Evolutionary conservation across 257 asterid species (phyloP).

Genomic region (Leonotis leonurus): DNA sequence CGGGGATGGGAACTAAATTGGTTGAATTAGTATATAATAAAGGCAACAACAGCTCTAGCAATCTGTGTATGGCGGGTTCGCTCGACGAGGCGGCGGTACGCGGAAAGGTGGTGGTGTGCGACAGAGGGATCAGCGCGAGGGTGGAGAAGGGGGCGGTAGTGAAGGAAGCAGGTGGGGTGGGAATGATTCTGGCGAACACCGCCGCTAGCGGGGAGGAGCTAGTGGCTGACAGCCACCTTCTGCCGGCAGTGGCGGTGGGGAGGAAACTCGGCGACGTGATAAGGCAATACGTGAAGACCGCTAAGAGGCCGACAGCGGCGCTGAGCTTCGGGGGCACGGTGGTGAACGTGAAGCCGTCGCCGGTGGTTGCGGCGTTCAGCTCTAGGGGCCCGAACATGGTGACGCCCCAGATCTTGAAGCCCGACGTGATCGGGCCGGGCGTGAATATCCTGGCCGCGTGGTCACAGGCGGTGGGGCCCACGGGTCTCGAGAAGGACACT

Average conservation of each 20-base stretch:
- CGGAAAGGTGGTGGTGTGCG: slow-evolving; percentile 53
- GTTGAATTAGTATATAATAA: slow-evolving; percentile 35
- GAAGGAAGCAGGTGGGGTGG: slow-evolving; percentile 47
- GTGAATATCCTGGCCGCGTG: slow-evolving; percentile 54
- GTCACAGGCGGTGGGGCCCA: slow-evolving; percentile 44
- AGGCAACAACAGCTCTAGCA: slow-evolving; percentile 25
- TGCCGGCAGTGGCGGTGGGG: slow-evolving; percentile 55
- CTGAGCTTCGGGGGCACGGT: slow-evolving; percentile 49
- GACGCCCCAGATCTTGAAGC: slow-evolving; percentile 53
- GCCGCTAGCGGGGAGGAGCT: slow-evolving; percentile 54
- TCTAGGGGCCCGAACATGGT: slow-evolving; percentile 57
- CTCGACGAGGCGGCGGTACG: slow-evolving; percentile 36
- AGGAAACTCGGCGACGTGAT: slow-evolving; percentile 37
- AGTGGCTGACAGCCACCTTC: slow-evolving; percentile 52
- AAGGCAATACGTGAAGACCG: slow-evolving; percentile 31
- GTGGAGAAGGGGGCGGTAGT: slow-evolving; percentile 48
- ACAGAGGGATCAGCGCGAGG: slow-evolving; percentile 46
- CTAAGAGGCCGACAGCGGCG: slow-evolving; percentile 29
- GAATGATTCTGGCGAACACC: slow-evolving; percentile 58
- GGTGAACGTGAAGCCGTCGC: slow-evolving; percentile 59
- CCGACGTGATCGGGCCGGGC: slow-evolving; percentile 64
- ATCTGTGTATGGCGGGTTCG: slow-evolving; percentile 39
- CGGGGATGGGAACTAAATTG: slow-evolving; percentile 28
- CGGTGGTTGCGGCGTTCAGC: slow-evolving; percentile 64
- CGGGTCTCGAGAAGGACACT: slow-evolving; percentile 37